Evolutionary conservation across 805 yeast species (phyloP).

Genomic region (Middelhovenomyces tepae): DNA sequence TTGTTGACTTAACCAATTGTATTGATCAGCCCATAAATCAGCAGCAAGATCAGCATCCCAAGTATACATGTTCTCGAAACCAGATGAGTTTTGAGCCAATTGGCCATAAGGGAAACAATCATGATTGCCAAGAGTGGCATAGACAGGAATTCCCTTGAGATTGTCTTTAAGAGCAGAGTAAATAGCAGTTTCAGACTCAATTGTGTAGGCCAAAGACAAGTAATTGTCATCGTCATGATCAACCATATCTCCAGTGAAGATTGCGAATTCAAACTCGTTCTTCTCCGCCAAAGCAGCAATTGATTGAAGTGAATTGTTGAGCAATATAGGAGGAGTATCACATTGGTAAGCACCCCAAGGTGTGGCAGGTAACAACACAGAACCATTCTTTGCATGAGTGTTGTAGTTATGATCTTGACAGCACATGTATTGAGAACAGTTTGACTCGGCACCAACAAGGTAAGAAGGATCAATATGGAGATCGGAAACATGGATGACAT

Average conservation of each 20-base stretch:
- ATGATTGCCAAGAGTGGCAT: constrained; percentile 60
- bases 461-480: constrained; percentile 50
- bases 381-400: constrained; percentile 30
- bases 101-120: constrained; percentile 69
- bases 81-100: constrained; percentile 45
- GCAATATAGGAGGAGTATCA: constrained; percentile 57
- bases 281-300: constrained; percentile 32
- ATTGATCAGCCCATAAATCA: constrained; percentile 40
- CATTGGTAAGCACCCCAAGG: constrained; percentile 55
- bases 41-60: constrained; percentile 43
- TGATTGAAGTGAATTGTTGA: constrained; percentile 48
- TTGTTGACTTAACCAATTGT: constrained; percentile 35
- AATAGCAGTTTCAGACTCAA: constrained; percentile 43
- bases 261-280: constrained; percentile 44
- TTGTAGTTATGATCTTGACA: too few species aligned
- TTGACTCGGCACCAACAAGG: constrained; percentile 37
- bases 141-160: constrained; percentile 47
- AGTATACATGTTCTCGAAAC: constrained; percentile 34
- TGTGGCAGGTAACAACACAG: constrained; percentile 42
- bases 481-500: constrained; percentile 59
- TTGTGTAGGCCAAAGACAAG: constrained; percentile 39
- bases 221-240: constrained; percentile 50
- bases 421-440: constrained; percentile 46
- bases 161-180: constrained; percentile 45
- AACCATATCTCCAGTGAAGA: constrained; percentile 68